Percentiles rank a stretch among this genome's conserved stretches.
Evolutionary conservation across 164 flowering plant genomes (phyloP).

Genomic region (Houttuynia cordata): DNA sequence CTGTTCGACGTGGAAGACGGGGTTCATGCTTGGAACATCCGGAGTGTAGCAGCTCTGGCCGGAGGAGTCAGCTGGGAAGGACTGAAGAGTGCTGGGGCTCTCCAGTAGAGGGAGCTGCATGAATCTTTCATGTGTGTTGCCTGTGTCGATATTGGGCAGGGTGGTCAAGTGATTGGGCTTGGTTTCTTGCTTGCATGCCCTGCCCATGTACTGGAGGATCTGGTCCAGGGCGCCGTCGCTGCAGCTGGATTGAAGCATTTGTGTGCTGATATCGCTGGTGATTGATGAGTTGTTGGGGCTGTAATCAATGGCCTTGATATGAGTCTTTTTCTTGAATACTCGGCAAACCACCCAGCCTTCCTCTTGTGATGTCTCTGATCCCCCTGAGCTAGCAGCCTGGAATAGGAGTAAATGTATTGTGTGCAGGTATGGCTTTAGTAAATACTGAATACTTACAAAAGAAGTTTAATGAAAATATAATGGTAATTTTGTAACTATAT

Average conservation of each 20-base stretch:
- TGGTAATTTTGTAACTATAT: not conserved
- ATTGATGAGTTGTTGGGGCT: conserved; percentile 25
- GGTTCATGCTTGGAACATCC: not conserved
- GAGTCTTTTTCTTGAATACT: conserved; percentile 72
- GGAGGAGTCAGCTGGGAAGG: conserved; percentile 1
- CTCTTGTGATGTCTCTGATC: conserved; percentile 35
- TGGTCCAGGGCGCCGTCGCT: conserved; percentile 54
- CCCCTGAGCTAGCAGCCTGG: conserved; percentile 13
- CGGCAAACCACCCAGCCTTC: conserved; percentile 96
- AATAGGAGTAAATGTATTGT: not conserved
- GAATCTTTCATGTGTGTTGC: conserved; percentile 16
- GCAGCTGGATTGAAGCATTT: conserved; percentile 19
- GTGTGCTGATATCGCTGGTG: conserved; percentile 15
- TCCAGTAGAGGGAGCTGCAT: conserved; percentile 53
- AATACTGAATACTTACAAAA: too few species aligned
- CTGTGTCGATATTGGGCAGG: not conserved
- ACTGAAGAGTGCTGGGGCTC: conserved; percentile 25
- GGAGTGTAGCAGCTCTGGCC: conserved; percentile 7
- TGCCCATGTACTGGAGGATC: conserved; percentile 34
- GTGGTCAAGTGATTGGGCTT: conserved; percentile 6
- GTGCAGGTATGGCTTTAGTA: too few species aligned
- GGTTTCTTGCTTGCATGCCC: conserved; percentile 33
- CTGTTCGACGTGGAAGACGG: not conserved
- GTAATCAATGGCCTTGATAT: conserved; percentile 44
- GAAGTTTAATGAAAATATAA: not conserved